phyloP scores from a whole-genome alignment of 768 basidiomycete genomes.

The Auricularia heimuer region DNA sequence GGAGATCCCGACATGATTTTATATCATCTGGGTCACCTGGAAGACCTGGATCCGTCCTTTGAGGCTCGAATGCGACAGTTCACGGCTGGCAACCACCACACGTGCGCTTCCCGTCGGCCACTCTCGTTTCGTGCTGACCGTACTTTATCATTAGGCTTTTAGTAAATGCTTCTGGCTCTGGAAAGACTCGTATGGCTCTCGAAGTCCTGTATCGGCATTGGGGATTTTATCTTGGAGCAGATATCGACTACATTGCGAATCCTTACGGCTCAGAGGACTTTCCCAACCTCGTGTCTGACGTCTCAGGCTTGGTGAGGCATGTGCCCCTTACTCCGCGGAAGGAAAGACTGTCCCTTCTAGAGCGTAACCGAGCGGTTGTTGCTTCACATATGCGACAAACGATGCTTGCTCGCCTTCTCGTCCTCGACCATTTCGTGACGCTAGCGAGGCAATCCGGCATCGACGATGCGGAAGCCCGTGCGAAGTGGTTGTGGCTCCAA shows the following conservation, averaged over 20 bases:
- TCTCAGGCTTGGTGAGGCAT: neutral
- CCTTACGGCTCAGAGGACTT: neutral
- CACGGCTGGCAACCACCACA: neutral
- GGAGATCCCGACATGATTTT: neutral
- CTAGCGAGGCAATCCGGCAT: neutral
- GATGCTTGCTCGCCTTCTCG: neutral
- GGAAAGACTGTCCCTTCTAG: neutral
- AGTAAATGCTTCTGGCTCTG: neutral
- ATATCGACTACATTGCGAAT: neutral
- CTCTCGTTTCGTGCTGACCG: neutral
- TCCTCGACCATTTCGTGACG: neutral
- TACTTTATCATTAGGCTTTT: neutral
- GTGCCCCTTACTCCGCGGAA: neutral
- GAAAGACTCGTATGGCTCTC: neutral
- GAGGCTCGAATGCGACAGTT: neutral
- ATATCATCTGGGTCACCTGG: neutral
- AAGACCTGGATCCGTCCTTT: neutral
- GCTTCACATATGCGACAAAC: neutral
- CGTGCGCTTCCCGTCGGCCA: neutral
- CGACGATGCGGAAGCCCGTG: neutral
- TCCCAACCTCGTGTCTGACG: neutral
- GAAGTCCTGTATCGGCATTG: neutral
- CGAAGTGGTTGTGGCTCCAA: neutral
- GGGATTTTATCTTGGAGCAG: neutral
- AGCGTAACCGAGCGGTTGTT: neutral